Conservation (phyloP, 768 basidiomycete species). For the Auriscalpium vulgare region DNA sequence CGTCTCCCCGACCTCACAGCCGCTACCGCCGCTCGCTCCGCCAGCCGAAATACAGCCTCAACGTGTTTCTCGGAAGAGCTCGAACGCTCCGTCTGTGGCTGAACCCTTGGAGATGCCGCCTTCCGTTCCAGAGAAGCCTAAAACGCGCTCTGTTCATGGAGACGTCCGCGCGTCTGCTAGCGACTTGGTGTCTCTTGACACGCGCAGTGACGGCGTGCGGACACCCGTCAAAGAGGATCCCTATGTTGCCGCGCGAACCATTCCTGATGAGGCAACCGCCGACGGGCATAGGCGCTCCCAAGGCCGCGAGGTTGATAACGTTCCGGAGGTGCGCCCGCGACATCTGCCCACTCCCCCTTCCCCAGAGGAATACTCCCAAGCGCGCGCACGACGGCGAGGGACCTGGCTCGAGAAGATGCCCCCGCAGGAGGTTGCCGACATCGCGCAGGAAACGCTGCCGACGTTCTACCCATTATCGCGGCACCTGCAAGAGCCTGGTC, state of each 20-base stretch:
- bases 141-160: no score
- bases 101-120: not conserved
- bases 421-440: slow-evolving; percentile 27
- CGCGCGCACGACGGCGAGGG: slow-evolving; percentile 34
- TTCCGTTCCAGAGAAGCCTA: not conserved
- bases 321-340: slow-evolving; percentile 7
- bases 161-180: slow-evolving; percentile 2
- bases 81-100: not conserved
- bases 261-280: not conserved
- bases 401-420: slow-evolving; percentile 32
- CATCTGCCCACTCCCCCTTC: slow-evolving; percentile 17
- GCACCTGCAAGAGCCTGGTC: slow-evolving; percentile 44
- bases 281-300: not conserved
- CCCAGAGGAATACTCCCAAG: slow-evolving; percentile 32
- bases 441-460: slow-evolving; percentile 19
- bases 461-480: slow-evolving; percentile 42
- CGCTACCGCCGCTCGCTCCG: not conserved
- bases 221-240: not conserved
- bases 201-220: not conserved
- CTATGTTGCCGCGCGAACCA: not conserved
- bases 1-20: not conserved
- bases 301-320: slow-evolving; percentile 1
- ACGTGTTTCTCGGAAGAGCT: not conserved
- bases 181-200: not conserved
- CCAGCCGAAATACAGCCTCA: not conserved